Evolutionary conservation across 2,329 filamentous ascomycete genomes (phyloP).

Genomic region (Phoma sp.): DNA sequence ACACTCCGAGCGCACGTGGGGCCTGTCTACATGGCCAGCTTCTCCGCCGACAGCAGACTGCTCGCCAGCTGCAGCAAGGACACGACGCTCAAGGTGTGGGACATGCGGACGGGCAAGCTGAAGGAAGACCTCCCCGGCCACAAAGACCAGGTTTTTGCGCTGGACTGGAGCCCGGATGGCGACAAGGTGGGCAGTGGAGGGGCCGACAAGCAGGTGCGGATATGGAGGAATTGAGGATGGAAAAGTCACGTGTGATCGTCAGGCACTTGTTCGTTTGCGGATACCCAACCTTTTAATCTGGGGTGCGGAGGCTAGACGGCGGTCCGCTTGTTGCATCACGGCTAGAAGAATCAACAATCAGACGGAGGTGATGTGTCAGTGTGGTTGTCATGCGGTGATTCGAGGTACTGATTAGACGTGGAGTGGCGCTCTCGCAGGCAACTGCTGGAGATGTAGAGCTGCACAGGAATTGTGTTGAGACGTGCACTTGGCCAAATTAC

Average conservation of each 20-base stretch:
- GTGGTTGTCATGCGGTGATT: neutral
- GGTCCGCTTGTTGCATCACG: constrained; percentile 18
- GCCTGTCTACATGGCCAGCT: constrained; percentile 89
- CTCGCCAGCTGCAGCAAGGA: constrained; percentile 90
- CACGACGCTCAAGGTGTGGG: constrained; percentile 94
- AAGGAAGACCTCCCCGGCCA: constrained; percentile 85
- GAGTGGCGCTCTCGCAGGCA: neutral
- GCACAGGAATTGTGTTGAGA: constrained; percentile 13
- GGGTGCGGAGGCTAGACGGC: constrained; percentile 18
- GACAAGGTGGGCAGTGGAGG: constrained; percentile 88
- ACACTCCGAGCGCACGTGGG: constrained; percentile 89
- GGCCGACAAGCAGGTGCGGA: constrained; percentile 79
- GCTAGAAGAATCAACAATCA: neutral
- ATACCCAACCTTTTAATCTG: constrained; percentile 22
- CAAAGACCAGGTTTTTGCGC: constrained; percentile 89
- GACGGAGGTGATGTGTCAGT: neutral
- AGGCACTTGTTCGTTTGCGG: constrained; percentile 19
- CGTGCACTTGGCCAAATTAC: constrained; percentile 5
- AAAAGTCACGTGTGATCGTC: constrained; percentile 4
- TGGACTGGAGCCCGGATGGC: constrained; percentile 94
- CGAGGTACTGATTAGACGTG: neutral
- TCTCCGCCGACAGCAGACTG: constrained; percentile 89
- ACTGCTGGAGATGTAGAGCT: neutral
- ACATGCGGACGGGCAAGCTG: constrained; percentile 83
- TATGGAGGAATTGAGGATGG: constrained; percentile 69